A percentile compares a stretch with the other conserved stretches of the same genome.
Conservation (phyloP, 2,329 filamentous ascomycete species). For the Penicillium sp. region DNA sequence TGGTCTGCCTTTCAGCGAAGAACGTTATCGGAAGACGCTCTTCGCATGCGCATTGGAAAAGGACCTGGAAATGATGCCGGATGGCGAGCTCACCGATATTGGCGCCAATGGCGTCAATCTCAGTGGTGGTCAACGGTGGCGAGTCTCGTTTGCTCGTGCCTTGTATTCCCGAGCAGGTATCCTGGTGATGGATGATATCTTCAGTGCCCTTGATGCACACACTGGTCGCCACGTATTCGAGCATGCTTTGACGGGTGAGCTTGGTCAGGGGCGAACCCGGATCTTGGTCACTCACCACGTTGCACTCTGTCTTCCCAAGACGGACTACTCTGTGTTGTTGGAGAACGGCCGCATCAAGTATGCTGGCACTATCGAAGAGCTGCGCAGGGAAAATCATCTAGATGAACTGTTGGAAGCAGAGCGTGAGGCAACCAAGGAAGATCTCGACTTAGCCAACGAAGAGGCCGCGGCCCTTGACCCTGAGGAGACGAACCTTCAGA, state of each 20-base stretch:
- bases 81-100: conserved; percentile 75
- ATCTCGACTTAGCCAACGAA: conserved; percentile 10
- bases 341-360: conserved; percentile 61
- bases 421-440: conserved; percentile 40
- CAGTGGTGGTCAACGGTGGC: conserved; percentile 77
- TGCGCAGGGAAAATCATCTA: conserved; percentile 38
- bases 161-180: conserved; percentile 73
- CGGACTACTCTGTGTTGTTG: conserved; percentile 69
- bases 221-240: conserved; percentile 75
- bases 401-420: conserved; percentile 38
- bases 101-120: conserved; percentile 80
- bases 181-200: conserved; percentile 75
- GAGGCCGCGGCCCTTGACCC: conserved; percentile 9
- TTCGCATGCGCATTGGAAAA: conserved; percentile 67
- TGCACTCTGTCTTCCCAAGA: conserved; percentile 61
- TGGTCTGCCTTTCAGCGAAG: conserved; percentile 61
- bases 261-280: conserved; percentile 63
- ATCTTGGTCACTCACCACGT: conserved; percentile 80
- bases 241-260: conserved; percentile 64
- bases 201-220: conserved; percentile 73
- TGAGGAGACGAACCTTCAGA: conserved; percentile 18
- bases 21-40: conserved; percentile 65
- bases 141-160: conserved; percentile 71
- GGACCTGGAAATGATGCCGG: conserved; percentile 67
- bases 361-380: conserved; percentile 59